Percentiles rank a stretch among this genome's conserved stretches.
phyloP scores from a whole-genome alignment of 2,329 filamentous ascomycete species.

The Pyricularia sp. region DNA sequence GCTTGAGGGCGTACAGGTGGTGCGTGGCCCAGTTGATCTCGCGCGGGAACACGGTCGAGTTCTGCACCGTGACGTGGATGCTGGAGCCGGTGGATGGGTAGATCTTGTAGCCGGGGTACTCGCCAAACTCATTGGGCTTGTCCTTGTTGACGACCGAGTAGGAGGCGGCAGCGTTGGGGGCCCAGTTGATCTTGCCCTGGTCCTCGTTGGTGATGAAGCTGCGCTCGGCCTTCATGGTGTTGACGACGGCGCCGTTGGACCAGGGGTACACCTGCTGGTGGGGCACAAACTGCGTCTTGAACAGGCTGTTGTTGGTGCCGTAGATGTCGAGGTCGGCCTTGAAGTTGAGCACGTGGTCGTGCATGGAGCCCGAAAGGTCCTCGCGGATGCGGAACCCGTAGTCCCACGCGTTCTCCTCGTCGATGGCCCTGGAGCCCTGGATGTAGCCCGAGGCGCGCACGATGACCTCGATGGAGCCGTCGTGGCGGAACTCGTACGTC shows the following conservation, averaged over 20 bases:
- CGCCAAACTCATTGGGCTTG: conserved; percentile 24
- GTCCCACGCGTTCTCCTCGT: conserved; percentile 17
- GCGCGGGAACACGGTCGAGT: conserved; percentile 1
- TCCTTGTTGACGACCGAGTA: conserved; percentile 23
- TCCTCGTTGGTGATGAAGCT: conserved; percentile 4
- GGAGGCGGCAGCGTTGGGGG: conserved; percentile 20
- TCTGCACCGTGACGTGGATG: conserved; percentile 11
- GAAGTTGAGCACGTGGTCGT: conserved; percentile 22
- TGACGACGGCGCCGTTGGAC: not conserved
- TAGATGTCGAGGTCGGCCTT: conserved; percentile 23
- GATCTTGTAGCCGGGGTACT: conserved; percentile 26
- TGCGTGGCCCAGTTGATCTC: conserved; percentile 1
- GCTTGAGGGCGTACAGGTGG: conserved; percentile 1
- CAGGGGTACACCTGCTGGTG: not conserved
- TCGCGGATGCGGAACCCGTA: conserved; percentile 19
- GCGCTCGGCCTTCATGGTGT: conserved; percentile 1
- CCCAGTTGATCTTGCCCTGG: conserved; percentile 5
- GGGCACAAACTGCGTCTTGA: conserved; percentile 7
- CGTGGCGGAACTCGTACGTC: conserved; percentile 16
- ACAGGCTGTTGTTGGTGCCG: conserved; percentile 18
- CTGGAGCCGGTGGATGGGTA: conserved; percentile 13
- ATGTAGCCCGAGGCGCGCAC: conserved; percentile 21
- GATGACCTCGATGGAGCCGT: conserved; percentile 21
- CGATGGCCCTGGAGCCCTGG: conserved; percentile 16
- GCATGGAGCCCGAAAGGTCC: conserved; percentile 17